Percentiles rank a stretch among this genome's conserved stretches.
Conservation (phyloP, 352 stramenopile genomes). For the Pythium vanterpoolii region DNA sequence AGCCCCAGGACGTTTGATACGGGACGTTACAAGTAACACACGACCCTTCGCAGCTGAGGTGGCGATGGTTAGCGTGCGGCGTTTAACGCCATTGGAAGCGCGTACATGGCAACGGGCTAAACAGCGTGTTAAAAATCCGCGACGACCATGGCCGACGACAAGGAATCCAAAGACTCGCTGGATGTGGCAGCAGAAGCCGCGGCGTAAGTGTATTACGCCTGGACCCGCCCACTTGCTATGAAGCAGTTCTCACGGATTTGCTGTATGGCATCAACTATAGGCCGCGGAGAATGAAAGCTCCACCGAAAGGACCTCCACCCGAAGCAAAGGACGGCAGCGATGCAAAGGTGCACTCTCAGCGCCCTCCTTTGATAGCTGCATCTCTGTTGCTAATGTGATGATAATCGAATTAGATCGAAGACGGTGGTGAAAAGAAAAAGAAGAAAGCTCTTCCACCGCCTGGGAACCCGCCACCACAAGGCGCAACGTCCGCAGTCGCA, state of each 20-base stretch:
- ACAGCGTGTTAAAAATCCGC: not conserved
- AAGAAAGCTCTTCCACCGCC: slow-evolving; percentile 71
- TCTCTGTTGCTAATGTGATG: not conserved
- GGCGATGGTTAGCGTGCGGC: not conserved
- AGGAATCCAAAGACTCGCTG: slow-evolving; percentile 20
- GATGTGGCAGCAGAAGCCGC: slow-evolving; percentile 10
- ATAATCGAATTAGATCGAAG: not conserved
- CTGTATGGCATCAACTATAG: not conserved
- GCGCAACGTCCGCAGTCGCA: slow-evolving; percentile 48
- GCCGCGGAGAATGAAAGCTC: slow-evolving; percentile 15
- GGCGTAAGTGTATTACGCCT: slow-evolving; percentile 9
- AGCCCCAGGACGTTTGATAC: not conserved
- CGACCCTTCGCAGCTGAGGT: not conserved
- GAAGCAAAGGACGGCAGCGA: slow-evolving; percentile 20
- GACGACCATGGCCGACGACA: slow-evolving; percentile 17
- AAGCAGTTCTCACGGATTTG: not conserved
- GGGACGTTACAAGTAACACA: too few species aligned
- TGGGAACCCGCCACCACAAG: slow-evolving; percentile 61
- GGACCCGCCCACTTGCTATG: not conserved
- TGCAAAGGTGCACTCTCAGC: slow-evolving; percentile 10
- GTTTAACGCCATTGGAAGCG: not conserved
- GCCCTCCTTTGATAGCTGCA: not conserved
- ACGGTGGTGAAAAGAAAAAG: slow-evolving; percentile 36
- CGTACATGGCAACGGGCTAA: not conserved
- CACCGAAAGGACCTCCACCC: slow-evolving; percentile 20